A percentile compares a stretch with the other conserved stretches of the same genome.
Evolutionary conservation across 2,329 filamentous ascomycete species (phyloP).

Genomic region (Acrocalymma vagum): DNA sequence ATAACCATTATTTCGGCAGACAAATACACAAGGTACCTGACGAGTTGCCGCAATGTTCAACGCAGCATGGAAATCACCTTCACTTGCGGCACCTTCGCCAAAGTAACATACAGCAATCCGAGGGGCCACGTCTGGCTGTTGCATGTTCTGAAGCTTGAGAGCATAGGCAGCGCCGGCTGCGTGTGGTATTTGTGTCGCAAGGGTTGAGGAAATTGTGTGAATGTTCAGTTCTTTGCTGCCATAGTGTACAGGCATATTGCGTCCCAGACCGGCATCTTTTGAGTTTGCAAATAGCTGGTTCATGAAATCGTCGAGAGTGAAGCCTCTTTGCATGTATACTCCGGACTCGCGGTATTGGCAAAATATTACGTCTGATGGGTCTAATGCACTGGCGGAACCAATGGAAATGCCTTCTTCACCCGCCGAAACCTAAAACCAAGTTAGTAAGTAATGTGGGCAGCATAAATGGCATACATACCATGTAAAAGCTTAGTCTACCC

Average conservation of each 20-base stretch:
- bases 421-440: conserved; percentile 67
- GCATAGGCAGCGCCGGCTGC: conserved; percentile 88
- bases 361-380: conserved; percentile 88
- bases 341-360: conserved; percentile 95
- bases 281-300: conserved; percentile 90
- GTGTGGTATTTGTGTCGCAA: conserved; percentile 90
- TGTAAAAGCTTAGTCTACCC: conserved; percentile 94
- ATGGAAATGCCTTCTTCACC: conserved; percentile 95
- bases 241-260: conserved; percentile 99
- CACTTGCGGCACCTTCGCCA: conserved; percentile 87
- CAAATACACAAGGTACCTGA: conserved; percentile 86
- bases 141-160: conserved; percentile 79
- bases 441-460: background rate
- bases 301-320: conserved; percentile 90
- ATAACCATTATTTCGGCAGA: conserved; percentile 93
- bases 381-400: conserved; percentile 83
- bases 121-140: conserved; percentile 68
- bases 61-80: conserved; percentile 91
- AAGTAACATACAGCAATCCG: conserved; percentile 85
- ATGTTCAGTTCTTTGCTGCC: conserved; percentile 85
- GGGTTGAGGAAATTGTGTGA: conserved; percentile 84
- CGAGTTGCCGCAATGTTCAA: conserved; percentile 90
- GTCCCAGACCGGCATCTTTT: conserved; percentile 79
- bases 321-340: conserved; percentile 88
- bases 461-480: conserved; percentile 66